Percentiles rank a stretch among this genome's conserved stretches.
phyloP scores from a whole-genome alignment of 1,284 basidiomycete genomes.

The Puccinia coronata region DNA sequence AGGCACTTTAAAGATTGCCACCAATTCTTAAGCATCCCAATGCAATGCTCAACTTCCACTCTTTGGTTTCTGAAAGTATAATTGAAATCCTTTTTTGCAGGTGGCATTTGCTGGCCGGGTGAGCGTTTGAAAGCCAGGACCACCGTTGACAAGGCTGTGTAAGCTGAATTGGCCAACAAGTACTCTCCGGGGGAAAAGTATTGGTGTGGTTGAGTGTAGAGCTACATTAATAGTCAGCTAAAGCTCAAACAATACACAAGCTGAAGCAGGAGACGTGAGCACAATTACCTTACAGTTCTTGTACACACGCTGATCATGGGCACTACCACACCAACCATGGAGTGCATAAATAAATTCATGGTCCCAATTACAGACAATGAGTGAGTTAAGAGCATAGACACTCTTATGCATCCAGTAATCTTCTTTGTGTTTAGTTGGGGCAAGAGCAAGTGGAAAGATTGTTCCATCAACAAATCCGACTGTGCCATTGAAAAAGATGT shows the following conservation, averaged over 20 bases:
- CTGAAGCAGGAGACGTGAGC: too few species aligned
- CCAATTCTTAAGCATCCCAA: conserved; percentile 20
- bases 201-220: neutral
- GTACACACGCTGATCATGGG: neutral
- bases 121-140: conserved; percentile 12
- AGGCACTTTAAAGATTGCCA: conserved; percentile 20
- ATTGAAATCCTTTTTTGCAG: conserved; percentile 19
- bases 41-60: conserved; percentile 26
- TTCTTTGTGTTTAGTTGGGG: conserved; percentile 2
- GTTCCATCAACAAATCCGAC: conserved; percentile 23
- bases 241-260: too few species aligned
- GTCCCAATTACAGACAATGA: conserved; percentile 6
- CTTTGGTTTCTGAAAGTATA: neutral
- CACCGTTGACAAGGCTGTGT: neutral
- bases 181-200: conserved; percentile 3
- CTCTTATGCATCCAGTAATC: conserved; percentile 5
- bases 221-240: neutral
- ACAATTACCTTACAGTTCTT: neutral
- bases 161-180: conserved; percentile 24
- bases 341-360: neutral
- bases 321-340: conserved; percentile 29
- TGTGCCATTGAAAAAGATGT: neutral
- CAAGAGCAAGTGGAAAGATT: neutral
- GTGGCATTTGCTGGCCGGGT: neutral
- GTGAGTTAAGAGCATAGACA: neutral